Evolutionary conservation across 345 rosid genomes (phyloP).

Genomic region (Limnanthes douglasii): DNA sequence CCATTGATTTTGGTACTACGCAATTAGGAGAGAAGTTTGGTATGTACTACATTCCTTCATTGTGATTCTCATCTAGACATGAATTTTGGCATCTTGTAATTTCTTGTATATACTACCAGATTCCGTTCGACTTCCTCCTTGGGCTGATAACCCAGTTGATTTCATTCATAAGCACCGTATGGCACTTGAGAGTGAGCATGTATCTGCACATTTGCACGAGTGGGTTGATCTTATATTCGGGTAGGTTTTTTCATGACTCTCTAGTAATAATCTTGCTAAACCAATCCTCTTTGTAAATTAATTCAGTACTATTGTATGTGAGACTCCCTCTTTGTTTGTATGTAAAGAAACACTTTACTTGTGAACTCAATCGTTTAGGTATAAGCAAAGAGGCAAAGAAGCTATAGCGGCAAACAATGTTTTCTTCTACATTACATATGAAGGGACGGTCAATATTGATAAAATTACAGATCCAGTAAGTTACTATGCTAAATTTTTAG

Average conservation of each 20-base stretch:
- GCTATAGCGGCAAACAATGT: slow-evolving; percentile 90
- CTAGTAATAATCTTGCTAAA: no score
- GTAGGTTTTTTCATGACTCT: slow-evolving; percentile 43
- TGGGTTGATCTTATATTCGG: slow-evolving; percentile 99
- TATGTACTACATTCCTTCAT: slow-evolving; percentile 22
- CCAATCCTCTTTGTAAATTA: no score
- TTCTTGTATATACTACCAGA: slow-evolving; percentile 26
- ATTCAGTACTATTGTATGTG: no score
- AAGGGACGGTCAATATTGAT: slow-evolving; percentile 87
- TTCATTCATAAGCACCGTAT: slow-evolving; percentile 86
- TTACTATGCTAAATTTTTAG: slow-evolving; percentile 4
- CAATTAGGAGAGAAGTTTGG: slow-evolving; percentile 91
- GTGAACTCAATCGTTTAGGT: slow-evolving; percentile 31
- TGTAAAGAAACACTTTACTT: no score
- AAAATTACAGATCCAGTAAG: slow-evolving; percentile 85
- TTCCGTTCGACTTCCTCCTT: slow-evolving; percentile 84
- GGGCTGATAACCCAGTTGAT: slow-evolving; percentile 91
- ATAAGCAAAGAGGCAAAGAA: slow-evolving; percentile 97
- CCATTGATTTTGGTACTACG: slow-evolving; percentile 79
- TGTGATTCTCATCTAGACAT: slow-evolving; percentile 6
- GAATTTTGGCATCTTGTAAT: slow-evolving; percentile 5
- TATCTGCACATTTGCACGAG: slow-evolving; percentile 88
- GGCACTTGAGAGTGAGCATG: slow-evolving; percentile 98
- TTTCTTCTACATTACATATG: slow-evolving; percentile 94
- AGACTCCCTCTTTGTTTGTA: no score